Evolutionary conservation across 805 yeast genomes (phyloP).

Genomic region (Wickerhamomyces hampshirensis): DNA sequence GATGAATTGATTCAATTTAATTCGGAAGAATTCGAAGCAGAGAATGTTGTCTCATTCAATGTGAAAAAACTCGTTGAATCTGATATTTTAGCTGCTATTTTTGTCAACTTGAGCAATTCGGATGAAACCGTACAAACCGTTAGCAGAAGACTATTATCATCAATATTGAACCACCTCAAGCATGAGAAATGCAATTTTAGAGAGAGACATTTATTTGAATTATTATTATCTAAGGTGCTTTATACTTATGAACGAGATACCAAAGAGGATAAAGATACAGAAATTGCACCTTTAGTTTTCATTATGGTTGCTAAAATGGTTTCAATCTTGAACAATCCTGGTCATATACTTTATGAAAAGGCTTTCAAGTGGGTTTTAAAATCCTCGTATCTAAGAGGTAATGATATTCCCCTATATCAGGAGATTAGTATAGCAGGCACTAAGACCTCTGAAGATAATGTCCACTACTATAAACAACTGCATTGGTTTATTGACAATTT

Average conservation of each 20-base stretch:
- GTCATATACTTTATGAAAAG: conserved; percentile 69
- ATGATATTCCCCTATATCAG: conserved; percentile 41
- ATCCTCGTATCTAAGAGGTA: conserved; percentile 32
- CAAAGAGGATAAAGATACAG: conserved; percentile 10
- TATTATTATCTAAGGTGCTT: conserved; percentile 42
- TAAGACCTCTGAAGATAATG: conserved; percentile 33
- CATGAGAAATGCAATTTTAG: conserved; percentile 41
- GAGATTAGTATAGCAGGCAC: conserved; percentile 25
- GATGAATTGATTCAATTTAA: conserved; percentile 49
- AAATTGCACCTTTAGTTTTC: conserved; percentile 47
- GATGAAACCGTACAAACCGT: conserved; percentile 29
- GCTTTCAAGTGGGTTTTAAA: conserved; percentile 59
- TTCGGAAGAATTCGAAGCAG: conserved; percentile 26
- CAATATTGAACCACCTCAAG: conserved; percentile 39
- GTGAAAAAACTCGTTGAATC: conserved; percentile 55
- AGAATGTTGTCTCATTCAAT: conserved; percentile 36
- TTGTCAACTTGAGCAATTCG: conserved; percentile 40
- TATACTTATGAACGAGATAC: conserved; percentile 25
- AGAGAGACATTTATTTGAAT: conserved; percentile 51
- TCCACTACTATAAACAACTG: conserved; percentile 51
- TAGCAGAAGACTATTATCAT: conserved; percentile 38
- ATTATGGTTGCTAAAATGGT: conserved; percentile 49
- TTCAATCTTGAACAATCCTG: conserved; percentile 60
- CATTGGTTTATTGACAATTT: conserved; percentile 61
- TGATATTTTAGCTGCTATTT: conserved; percentile 45